These are phyloP conservation scores for Paraconiothyrium sp. DNA, from an alignment of 2,329 filamentous ascomycete genomes.

Conservation along the genomic window DNA sequence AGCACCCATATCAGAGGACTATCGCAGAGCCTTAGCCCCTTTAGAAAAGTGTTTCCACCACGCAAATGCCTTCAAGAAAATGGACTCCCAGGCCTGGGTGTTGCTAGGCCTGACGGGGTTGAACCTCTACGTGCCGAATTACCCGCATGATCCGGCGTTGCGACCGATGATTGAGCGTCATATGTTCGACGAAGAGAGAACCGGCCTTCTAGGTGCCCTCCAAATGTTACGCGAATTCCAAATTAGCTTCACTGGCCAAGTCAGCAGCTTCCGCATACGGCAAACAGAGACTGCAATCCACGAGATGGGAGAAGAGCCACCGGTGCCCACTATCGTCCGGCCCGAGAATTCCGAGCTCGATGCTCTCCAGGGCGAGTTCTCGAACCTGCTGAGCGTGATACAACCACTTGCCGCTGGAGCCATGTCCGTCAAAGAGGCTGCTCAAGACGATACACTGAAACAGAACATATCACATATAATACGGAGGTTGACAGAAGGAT, in stretches of 20 bases:
- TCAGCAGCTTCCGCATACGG: conserved; percentile 72
- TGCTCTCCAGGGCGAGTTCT: conserved; percentile 83
- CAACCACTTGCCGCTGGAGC: conserved; percentile 38
- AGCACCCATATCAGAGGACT: conserved; percentile 28
- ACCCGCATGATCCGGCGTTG: conserved; percentile 81
- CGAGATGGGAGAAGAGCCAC: conserved; percentile 72
- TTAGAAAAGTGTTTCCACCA: conserved; percentile 24
- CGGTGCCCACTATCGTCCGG: conserved; percentile 74
- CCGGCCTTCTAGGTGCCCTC: conserved; percentile 66
- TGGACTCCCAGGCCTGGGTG: conserved; percentile 70
- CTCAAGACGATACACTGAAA: conserved; percentile 51
- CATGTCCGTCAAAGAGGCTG: conserved; percentile 36
- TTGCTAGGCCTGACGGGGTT: conserved; percentile 78
- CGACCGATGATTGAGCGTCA: conserved; percentile 70
- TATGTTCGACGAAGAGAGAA: conserved; percentile 65
- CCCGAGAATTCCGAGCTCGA: conserved; percentile 73
- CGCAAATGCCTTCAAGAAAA: background rate
- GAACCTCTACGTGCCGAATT: conserved; percentile 84
- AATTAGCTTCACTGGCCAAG: conserved; percentile 71
- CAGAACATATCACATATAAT: conserved; percentile 74
- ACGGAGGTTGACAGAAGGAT: conserved; percentile 73
- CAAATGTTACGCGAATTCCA: conserved; percentile 73
- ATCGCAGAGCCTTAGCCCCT: conserved; percentile 46
- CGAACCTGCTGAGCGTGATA: conserved; percentile 67
- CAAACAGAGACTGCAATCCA: conserved; percentile 70